Conservation (phyloP, 192 early-diverging fungal genomes). For the Mortierella antarctica region DNA sequence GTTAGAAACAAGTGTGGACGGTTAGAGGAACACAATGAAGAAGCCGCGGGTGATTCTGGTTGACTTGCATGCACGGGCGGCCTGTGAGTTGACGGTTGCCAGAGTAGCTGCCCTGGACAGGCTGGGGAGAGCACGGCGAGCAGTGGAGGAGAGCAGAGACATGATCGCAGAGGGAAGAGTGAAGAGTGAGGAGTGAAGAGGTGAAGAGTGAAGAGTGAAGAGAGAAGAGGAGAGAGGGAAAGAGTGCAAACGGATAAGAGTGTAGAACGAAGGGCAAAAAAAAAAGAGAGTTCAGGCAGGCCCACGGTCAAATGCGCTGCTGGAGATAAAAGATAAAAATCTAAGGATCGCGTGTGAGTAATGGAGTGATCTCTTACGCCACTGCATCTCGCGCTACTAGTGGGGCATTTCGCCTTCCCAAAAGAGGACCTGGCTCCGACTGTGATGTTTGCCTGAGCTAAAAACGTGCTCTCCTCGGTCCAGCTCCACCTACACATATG, state of each 20-base stretch:
- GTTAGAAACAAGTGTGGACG: neutral
- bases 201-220: neutral
- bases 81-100: slow-evolving; percentile 34
- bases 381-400: too few species aligned
- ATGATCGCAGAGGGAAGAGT: slow-evolving; percentile 7
- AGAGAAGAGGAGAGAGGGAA: slow-evolving; percentile 1
- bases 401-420: neutral
- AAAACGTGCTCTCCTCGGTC: too few species aligned
- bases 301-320: neutral
- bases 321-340: neutral
- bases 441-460: too few species aligned
- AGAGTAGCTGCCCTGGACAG: slow-evolving; percentile 37
- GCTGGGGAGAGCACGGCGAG: slow-evolving; percentile 38
- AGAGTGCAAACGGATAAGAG: neutral
- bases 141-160: slow-evolving; percentile 42
- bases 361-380: too few species aligned
- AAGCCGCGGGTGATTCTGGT: neutral
- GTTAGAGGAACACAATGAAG: neutral
- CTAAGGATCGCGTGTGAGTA: neutral
- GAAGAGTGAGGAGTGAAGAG: neutral
- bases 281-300: neutral
- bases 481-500: too few species aligned
- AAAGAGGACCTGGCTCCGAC: slow-evolving; percentile 3
- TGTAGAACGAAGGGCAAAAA: neutral
- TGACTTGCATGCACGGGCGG: slow-evolving; percentile 46